Base-by-base conservation (phyloP, 169 alveolate species). In the Cryptosporidium ryanae region DNA sequence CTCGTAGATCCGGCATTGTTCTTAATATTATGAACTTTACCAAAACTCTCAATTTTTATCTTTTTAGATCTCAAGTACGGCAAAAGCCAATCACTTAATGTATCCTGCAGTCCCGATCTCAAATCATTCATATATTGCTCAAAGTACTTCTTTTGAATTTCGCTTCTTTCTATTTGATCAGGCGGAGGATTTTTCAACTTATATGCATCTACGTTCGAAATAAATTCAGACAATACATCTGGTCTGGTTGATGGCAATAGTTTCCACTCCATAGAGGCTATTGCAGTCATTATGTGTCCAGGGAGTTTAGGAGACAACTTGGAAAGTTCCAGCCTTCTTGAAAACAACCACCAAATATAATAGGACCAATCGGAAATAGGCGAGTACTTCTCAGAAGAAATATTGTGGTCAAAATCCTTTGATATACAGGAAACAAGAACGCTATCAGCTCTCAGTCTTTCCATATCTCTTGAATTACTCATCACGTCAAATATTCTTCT, bases 251-350 rank as follows among this genome's bases (percentile, higher is more conserved):
- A 43, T 2, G 87, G 87, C n/a, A 76, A 18, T 57, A 76, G 87
- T 32, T 59, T 76, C 87, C 87, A 76, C 48, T 76, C 87, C 59
- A 76, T 76, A 1, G 87, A 76, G 23, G 87, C 87, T 21, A 76
- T 59, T 18, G 87, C 55, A 21, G 87, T 76, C 25, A 61, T 23
- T 15, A 61, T 44, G 21, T 76, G 71, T 7, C 87, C 87, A 0
- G 87, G 87, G 1, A 76, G 61, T 23, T 76, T 76, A 34, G 87
- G 87, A 25, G 71, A 76, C 31, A 76, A 23, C 48, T 61, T 76
- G 32, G 71, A 29, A 32, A 76, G 34, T 29, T 76, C 87, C 2
- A 61, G 87, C 59, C 71, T 49, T 38, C 87, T 76, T 43, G 87
- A 55, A 76, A 76, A 59, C 48, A 76, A 44, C 87, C 87, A 76